These are phyloP conservation scores for Lunularia cruciata DNA, from an alignment of 225 moss, liverwort and hornwort species.

Conservation along the genomic window DNA sequence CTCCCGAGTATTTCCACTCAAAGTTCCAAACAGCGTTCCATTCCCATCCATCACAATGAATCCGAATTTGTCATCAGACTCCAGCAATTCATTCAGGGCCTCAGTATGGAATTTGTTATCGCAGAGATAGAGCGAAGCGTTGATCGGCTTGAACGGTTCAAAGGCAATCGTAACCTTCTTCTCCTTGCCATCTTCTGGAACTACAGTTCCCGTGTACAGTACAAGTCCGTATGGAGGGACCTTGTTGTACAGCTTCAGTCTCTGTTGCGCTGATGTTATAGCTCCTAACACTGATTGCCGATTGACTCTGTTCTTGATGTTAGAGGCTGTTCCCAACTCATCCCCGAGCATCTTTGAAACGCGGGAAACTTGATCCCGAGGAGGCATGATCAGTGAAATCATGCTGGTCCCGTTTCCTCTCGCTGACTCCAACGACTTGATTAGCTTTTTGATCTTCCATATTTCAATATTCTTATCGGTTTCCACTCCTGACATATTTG, in stretches of 20 bases:
- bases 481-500: slow-evolving; percentile 1
- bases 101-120: slow-evolving; percentile 80
- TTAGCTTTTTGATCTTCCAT: slow-evolving; percentile 83
- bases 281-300: slow-evolving; percentile 73
- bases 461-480: slow-evolving; percentile 76
- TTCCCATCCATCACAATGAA: slow-evolving; percentile 37
- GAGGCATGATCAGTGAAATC: slow-evolving; percentile 82
- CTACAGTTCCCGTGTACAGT: slow-evolving; percentile 69
- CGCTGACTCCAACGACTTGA: slow-evolving; percentile 71
- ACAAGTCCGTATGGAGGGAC: slow-evolving; percentile 68
- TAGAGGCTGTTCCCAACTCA: slow-evolving; percentile 68
- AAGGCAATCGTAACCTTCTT: slow-evolving; percentile 71
- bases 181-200: slow-evolving; percentile 75
- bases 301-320: slow-evolving; percentile 72
- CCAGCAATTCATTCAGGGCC: slow-evolving; percentile 66
- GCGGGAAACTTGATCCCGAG: slow-evolving; percentile 69
- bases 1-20: slow-evolving; percentile 29
- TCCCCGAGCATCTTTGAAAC: slow-evolving; percentile 76
- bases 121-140: slow-evolving; percentile 64
- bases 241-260: slow-evolving; percentile 67
- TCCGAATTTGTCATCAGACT: slow-evolving; percentile 62
- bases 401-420: slow-evolving; percentile 75
- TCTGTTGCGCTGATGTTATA: slow-evolving; percentile 70
- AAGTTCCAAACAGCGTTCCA: slow-evolving; percentile 28
- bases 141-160: slow-evolving; percentile 72